Base-by-base conservation (phyloP, 2,329 filamentous ascomycete genomes). In the Fusarium udum region DNA sequence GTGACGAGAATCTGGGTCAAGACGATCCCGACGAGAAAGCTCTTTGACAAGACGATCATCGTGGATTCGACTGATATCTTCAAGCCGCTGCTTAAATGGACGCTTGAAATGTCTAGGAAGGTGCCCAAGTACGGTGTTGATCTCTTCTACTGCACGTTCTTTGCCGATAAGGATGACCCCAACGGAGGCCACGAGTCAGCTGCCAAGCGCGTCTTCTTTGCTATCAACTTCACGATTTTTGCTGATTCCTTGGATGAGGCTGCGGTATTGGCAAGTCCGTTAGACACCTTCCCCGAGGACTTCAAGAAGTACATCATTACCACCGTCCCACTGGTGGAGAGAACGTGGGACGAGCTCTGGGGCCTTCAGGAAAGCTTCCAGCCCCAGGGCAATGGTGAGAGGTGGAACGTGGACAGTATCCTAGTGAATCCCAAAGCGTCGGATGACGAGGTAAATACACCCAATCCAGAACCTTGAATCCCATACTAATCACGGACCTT, bases 1-100 rank as follows among this genome's bases (percentile, higher is more conserved):
- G 52, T 67, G 28, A 67, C 64, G 43, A 59, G 53, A 48, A 61
- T 61, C 15, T 61, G 59, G 59, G 40, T 42, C 14, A 42, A 42
- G 40, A 42, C 40, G 22, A 42, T 42, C 9, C 40, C 40, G 11
- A 42, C 40, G 14, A 42, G 40, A 42, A 42, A 42, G 8, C 40
- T 42, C 40, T 42, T 42, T 24, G 40, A 42, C 14, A 42, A 42
- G 22, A 42, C 40, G 12, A 14, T n/a, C 40, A 42, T 42, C 40
- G 22, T 42, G 12, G 40, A 42, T 42, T 42, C 40, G 7, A 42
- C 40, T 6, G 40, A n/a, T 16, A 42, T 42, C 14, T 42, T 42
- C 40, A 42, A n/a, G 22, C 40, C 40, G 5, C 24, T 42, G 14
- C 40, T 42, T 11, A 42, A 42, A 13, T 42, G 40, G 40, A 42